Evolutionary conservation across 345 rosid genomes (phyloP).

Genomic region (Eucalyptus globulus): DNA sequence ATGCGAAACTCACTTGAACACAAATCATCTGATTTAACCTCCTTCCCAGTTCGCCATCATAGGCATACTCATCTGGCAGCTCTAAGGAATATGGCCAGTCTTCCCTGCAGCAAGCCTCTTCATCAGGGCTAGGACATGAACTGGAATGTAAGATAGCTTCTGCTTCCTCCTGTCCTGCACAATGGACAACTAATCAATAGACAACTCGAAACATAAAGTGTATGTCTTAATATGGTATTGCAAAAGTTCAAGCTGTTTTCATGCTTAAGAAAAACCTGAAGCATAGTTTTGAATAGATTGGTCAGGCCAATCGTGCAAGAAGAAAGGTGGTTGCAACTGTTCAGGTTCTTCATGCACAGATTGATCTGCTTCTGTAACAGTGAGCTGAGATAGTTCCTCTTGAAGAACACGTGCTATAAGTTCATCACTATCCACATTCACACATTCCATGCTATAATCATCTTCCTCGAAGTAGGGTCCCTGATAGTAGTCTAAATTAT

Average conservation of each 20-base stretch:
- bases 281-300: slow-evolving; percentile 20
- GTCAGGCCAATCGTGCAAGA: slow-evolving; percentile 21
- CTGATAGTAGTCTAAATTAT: slow-evolving; percentile 19
- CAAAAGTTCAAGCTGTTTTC: neutral
- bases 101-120: slow-evolving; percentile 12
- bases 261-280: slow-evolving; percentile 20
- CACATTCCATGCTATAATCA: slow-evolving; percentile 11
- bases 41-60: slow-evolving; percentile 47
- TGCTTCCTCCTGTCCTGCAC: slow-evolving; percentile 23
- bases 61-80: slow-evolving; percentile 26
- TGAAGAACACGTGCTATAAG: slow-evolving; percentile 50
- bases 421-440: slow-evolving; percentile 35
- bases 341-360: slow-evolving; percentile 13
- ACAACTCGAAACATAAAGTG: neutral
- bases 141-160: slow-evolving; percentile 28
- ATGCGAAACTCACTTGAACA: slow-evolving; percentile 47
- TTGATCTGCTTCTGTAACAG: slow-evolving; percentile 22
- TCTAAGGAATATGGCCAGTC: slow-evolving; percentile 32
- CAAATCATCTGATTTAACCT: slow-evolving; percentile 58
- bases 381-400: slow-evolving; percentile 53
- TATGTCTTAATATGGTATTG: neutral
- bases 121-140: slow-evolving; percentile 40
- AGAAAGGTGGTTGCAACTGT: slow-evolving; percentile 13
- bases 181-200: slow-evolving; percentile 3
- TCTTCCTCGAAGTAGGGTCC: slow-evolving; percentile 26